These are phyloP conservation scores for Raphanus raphanistrum DNA, from an alignment of 345 rosid species.

Conservation along the genomic window DNA sequence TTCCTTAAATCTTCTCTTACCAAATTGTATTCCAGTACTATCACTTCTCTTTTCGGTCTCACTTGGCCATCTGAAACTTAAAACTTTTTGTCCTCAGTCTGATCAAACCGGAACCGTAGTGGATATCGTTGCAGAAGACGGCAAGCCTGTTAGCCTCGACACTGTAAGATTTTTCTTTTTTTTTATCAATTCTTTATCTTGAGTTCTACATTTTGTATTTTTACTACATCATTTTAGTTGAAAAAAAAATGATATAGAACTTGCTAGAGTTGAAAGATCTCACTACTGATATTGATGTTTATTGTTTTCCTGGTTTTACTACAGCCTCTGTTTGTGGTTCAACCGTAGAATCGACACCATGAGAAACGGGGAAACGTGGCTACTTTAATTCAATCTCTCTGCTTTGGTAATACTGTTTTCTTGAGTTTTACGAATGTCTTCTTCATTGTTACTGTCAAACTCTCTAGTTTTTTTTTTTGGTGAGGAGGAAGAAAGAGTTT, in stretches of 20 bases:
- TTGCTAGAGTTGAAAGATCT: no score
- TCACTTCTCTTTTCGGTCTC: not conserved
- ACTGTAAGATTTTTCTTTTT: no score
- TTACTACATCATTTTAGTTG: no score
- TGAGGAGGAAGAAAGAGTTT: constrained; percentile 23
- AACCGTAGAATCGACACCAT: constrained; percentile 48
- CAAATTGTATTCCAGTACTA: not conserved
- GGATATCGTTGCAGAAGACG: constrained; percentile 66
- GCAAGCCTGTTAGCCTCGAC: constrained; percentile 71
- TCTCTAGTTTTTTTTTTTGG: no score
- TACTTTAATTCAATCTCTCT: not conserved
- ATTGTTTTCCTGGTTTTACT: not conserved
- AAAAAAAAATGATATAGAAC: no score
- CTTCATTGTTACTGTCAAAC: constrained; percentile 12
- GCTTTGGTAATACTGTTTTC: constrained; percentile 10
- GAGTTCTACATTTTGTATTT: no score
- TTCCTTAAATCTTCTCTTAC: constrained; percentile 8
- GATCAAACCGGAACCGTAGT: constrained; percentile 78
- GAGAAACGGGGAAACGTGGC: not conserved
- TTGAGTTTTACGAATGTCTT: constrained; percentile 7
- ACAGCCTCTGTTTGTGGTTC: constrained; percentile 81
- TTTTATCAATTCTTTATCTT: not conserved
- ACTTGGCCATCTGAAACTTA: constrained; percentile 18
- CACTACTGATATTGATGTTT: constrained; percentile 3
- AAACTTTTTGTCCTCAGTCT: constrained; percentile 45